Conservation (phyloP, 306 rosid species). For the Amphicarpaea edgeworthii region DNA sequence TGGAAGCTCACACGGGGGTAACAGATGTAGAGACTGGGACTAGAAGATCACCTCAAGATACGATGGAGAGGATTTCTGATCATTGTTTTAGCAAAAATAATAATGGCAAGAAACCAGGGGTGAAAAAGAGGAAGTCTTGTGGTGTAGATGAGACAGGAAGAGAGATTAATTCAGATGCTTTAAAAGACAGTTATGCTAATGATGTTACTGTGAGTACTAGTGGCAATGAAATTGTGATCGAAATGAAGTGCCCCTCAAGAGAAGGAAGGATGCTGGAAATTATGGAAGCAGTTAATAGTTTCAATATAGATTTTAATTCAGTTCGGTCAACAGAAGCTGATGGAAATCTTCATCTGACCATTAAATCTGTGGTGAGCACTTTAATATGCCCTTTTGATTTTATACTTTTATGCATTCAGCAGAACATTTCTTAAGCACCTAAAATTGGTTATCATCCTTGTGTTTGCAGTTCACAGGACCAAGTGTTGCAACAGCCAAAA, state of each 20-base stretch:
- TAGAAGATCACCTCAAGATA: constrained; percentile 61
- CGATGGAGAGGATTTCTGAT: constrained; percentile 69
- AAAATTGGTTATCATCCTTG: not conserved
- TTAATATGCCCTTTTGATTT: constrained; percentile 10
- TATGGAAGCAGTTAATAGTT: constrained; percentile 67
- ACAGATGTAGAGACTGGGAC: constrained; percentile 54
- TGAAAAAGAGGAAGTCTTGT: constrained; percentile 76
- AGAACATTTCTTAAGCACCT: not conserved
- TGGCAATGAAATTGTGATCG: constrained; percentile 60
- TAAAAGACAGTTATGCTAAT: constrained; percentile 45
- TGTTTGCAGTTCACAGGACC: constrained; percentile 54
- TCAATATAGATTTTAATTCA: constrained; percentile 70
- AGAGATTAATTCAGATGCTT: constrained; percentile 46
- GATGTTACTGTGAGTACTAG: constrained; percentile 54
- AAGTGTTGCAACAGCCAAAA: constrained; percentile 44
- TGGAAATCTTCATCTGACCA: constrained; percentile 66
- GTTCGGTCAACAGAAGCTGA: constrained; percentile 73
- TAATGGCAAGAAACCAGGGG: constrained; percentile 56
- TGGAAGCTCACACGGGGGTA: constrained; percentile 59
- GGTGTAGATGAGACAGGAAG: constrained; percentile 57
- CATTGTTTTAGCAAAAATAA: constrained; percentile 61
- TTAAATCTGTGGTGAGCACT: constrained; percentile 70
- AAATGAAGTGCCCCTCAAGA: constrained; percentile 67
- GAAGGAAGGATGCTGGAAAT: constrained; percentile 66
- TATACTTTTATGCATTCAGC: constrained; percentile 24